phyloP scores from a whole-genome alignment of 1,284 basidiomycete genomes.

The Earliella scabrosa region DNA sequence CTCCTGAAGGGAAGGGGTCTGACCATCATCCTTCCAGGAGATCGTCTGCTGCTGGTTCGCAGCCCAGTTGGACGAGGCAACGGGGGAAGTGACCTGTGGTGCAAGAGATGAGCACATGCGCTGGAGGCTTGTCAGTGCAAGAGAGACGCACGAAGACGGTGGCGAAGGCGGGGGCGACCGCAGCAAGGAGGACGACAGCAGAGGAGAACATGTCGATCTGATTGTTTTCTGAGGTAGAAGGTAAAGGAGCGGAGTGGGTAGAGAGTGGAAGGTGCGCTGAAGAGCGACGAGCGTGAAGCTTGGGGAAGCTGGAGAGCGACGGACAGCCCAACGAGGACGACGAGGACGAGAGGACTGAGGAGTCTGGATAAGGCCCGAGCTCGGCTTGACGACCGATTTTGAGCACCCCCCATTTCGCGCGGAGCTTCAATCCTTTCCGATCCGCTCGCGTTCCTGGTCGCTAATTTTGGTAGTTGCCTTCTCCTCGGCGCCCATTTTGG shows the following conservation, averaged over 20 bases:
- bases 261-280: conserved; percentile 28
- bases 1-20: conserved; percentile 52
- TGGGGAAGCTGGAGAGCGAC: conserved; percentile 12
- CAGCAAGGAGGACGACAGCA: conserved; percentile 53
- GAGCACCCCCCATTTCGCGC: conserved; percentile 9
- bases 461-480: not conserved
- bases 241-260: conserved; percentile 35
- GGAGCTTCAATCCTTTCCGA: conserved; percentile 19
- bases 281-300: conserved; percentile 17
- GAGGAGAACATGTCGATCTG: conserved; percentile 53
- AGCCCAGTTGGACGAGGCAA: conserved; percentile 52
- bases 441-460: conserved; percentile 11
- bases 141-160: conserved; percentile 57
- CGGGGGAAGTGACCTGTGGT: conserved; percentile 62
- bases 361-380: not conserved
- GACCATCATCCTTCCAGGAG: conserved; percentile 71
- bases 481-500: not conserved
- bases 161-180: conserved; percentile 59
- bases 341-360: conserved; percentile 2
- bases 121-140: not conserved
- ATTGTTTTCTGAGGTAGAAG: conserved; percentile 38
- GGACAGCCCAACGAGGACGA: not conserved
- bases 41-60: conserved; percentile 65
- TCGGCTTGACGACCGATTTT: conserved; percentile 22
- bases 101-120: not conserved